Percentiles rank a stretch among this genome's conserved stretches.
Conservation (phyloP, 345 rosid genomes). For the Rhizophora mangle region DNA sequence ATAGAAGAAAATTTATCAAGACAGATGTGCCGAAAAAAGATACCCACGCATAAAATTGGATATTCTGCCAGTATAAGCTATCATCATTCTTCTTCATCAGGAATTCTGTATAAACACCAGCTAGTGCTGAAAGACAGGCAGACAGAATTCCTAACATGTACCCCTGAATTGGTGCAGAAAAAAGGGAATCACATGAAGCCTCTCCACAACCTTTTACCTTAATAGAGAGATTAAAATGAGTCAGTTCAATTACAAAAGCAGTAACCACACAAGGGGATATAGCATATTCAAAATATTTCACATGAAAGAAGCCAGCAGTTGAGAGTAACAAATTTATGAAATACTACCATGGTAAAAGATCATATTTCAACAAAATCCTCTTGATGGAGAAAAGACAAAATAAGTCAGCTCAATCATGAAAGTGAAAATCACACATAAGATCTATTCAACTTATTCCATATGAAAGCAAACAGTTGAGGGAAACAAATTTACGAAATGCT, state of each 20-base stretch:
- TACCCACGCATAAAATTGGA: constrained; percentile 91
- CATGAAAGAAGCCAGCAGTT: neutral
- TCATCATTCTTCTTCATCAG: constrained; percentile 94
- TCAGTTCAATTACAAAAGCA: neutral
- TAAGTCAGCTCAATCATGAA: neutral
- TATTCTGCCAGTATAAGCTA: constrained; percentile 92
- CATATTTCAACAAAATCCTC: neutral
- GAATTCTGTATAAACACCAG: constrained; percentile 95
- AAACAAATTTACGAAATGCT: neutral
- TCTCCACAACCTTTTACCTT: constrained; percentile 67
- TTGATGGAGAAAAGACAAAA: neutral
- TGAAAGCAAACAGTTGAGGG: neutral
- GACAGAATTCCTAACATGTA: constrained; percentile 78
- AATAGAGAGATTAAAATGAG: constrained; percentile 1
- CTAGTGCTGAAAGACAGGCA: constrained; percentile 88
- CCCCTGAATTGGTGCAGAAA: constrained; percentile 90
- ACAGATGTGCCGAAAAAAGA: constrained; percentile 25
- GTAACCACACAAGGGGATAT: neutral
- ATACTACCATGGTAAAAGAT: neutral
- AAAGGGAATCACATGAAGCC: constrained; percentile 73
- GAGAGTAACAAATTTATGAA: neutral
- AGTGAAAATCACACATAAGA: neutral
- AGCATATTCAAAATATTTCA: neutral
- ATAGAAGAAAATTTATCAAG: neutral
- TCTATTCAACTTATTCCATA: neutral